Conservation (phyloP, 441 rosid species). For the Croton laevigatus region DNA sequence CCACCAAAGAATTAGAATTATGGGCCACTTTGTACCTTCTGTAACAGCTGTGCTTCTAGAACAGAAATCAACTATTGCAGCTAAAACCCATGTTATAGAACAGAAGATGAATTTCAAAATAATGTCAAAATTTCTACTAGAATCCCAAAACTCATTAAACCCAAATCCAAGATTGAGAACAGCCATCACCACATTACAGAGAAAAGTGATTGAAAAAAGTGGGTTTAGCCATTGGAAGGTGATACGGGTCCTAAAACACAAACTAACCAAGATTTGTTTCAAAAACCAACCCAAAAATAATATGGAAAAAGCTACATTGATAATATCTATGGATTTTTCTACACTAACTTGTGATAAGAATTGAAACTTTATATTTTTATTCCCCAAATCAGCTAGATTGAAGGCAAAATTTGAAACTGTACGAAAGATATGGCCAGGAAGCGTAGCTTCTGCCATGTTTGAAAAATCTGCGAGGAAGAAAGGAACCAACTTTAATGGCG, state of each 20-base stretch:
- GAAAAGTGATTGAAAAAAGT: slow-evolving; percentile 29
- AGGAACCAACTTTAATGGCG: background rate
- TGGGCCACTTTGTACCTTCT: slow-evolving; percentile 41
- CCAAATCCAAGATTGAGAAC: slow-evolving; percentile 36
- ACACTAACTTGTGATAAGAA: slow-evolving; percentile 12
- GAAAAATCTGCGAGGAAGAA: slow-evolving; percentile 9
- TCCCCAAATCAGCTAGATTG: background rate
- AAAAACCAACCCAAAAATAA: slow-evolving; percentile 36
- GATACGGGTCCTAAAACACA: slow-evolving; percentile 38
- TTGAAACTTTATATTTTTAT: slow-evolving; percentile 7
- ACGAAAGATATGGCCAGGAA: background rate
- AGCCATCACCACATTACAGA: slow-evolving; percentile 32
- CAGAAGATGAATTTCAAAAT: slow-evolving; percentile 20
- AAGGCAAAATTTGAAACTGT: background rate
- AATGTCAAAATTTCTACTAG: slow-evolving; percentile 6
- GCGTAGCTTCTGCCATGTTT: background rate
- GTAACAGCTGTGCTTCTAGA: slow-evolving; percentile 23
- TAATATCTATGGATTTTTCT: slow-evolving; percentile 24
- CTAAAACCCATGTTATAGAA: slow-evolving; percentile 43
- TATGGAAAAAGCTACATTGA: slow-evolving; percentile 33
- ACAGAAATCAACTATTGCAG: slow-evolving; percentile 30
- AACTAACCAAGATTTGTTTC: slow-evolving; percentile 18
- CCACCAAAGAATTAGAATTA: slow-evolving; percentile 57
- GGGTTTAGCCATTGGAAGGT: slow-evolving; percentile 67
- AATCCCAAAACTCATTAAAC: slow-evolving; percentile 28